Evolutionary conservation across 2,329 filamentous ascomycete genomes (phyloP), one percentile per base, ranked within the genome.

Genomic region (Fusarium newnesense): DNA sequence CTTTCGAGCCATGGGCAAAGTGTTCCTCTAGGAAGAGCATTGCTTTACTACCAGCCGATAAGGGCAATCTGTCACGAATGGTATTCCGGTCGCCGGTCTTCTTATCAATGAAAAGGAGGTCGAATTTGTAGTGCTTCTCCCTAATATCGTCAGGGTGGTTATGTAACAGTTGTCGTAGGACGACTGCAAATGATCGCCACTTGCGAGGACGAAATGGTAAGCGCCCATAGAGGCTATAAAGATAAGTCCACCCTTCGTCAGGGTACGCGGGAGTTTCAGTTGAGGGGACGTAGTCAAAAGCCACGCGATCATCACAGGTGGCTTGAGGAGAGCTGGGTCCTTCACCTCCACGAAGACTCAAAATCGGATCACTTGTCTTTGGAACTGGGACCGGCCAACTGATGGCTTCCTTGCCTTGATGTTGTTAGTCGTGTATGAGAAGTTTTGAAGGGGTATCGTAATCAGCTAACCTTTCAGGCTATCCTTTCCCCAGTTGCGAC

Each of bases 171-270:
- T 73, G 72, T 16, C 75, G 65, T 9, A 77, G 57, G 9, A 79
- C 80, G 3, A 15, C 28, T 5, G 72, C 40, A 37, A 75, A 78
- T 2, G 77, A 73, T 6, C 42, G 53, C 44, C 65, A 74, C 30
- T 79, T 67, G 28, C 49, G 34, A 8, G 75, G 70, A 19, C 74
- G 49, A 10, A 81, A 75, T 9, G 75, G 73, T 5, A 81, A 61
- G 7, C 58, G 61, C 15, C 80, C 90, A 5, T 80, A 76, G 49
- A 64, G 72, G 3, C 80, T 77, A 21, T 77, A 77, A 2, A 82
- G 30, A 39, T 70, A 63, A 12, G 69, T 21, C 71, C 70, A 77
- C 24, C 46, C 54, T 18, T 76, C 54, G 9, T 57, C 12, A 2
- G 58, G 42, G 1, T 42, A 21, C 2, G 56, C 39, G 4, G 34